Evolutionary conservation across 768 basidiomycete genomes (phyloP).

Genomic region (Trametes gibbosa): DNA sequence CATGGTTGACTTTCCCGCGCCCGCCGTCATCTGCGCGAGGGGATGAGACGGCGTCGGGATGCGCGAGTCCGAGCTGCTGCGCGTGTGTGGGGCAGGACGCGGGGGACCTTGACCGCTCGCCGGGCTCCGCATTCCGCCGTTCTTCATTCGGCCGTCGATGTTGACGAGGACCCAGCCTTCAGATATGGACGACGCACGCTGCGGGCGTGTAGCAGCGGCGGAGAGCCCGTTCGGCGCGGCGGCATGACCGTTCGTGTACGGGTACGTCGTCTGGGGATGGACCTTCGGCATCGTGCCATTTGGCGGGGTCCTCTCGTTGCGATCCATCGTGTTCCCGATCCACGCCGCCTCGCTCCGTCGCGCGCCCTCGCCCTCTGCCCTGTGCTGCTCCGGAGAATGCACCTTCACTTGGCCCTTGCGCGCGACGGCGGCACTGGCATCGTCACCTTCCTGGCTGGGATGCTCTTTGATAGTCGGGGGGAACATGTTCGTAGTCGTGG

Average conservation of each 20-base stretch:
- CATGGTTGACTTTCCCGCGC: slow-evolving; percentile 30
- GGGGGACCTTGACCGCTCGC: slow-evolving; percentile 2
- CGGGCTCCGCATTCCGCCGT: not conserved
- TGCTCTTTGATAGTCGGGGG: slow-evolving; percentile 26
- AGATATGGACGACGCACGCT: slow-evolving; percentile 17
- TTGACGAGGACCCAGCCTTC: slow-evolving; percentile 32
- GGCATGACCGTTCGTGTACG: not conserved
- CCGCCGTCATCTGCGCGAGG: slow-evolving; percentile 16
- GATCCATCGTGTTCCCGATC: slow-evolving; percentile 45
- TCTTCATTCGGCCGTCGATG: slow-evolving; percentile 22
- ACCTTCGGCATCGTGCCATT: slow-evolving; percentile 4
- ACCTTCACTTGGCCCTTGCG: slow-evolving; percentile 39
- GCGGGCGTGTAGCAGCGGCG: not conserved
- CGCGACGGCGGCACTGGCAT: not conserved
- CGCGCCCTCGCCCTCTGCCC: slow-evolving; percentile 38
- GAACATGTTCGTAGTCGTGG: slow-evolving; percentile 13
- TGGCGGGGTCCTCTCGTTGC: slow-evolving; percentile 1
- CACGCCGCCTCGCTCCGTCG: slow-evolving; percentile 66
- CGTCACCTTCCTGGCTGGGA: slow-evolving; percentile 21
- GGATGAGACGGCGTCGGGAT: slow-evolving; percentile 8
- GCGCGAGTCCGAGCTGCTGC: slow-evolving; percentile 28
- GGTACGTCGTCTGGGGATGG: not conserved
- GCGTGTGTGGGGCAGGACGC: slow-evolving; percentile 20
- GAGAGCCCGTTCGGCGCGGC: not conserved
- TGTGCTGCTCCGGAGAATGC: slow-evolving; percentile 50